phyloP scores from a whole-genome alignment of 768 basidiomycete genomes.

The Hirschioporus abietinus region DNA sequence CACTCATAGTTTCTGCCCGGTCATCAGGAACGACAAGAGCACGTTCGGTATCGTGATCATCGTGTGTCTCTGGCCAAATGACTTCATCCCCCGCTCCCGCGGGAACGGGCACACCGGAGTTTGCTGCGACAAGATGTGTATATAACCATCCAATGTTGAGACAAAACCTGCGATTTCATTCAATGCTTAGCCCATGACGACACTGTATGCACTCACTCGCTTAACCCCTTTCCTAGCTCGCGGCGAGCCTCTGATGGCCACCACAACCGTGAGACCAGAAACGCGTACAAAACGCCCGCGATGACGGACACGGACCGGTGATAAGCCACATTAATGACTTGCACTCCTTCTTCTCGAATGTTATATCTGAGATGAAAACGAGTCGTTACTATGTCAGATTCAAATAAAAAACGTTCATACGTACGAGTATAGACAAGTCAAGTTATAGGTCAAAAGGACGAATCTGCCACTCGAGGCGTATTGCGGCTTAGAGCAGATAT shows the following conservation, averaged over 20 bases:
- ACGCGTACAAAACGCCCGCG: slow-evolving; percentile 85
- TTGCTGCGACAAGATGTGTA: slow-evolving; percentile 83
- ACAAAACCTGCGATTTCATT: slow-evolving; percentile 58
- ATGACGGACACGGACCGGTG: slow-evolving; percentile 79
- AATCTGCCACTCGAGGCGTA: slow-evolving; percentile 75
- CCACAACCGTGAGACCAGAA: slow-evolving; percentile 83
- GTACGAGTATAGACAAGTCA: slow-evolving; percentile 53
- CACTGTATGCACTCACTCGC: slow-evolving; percentile 57
- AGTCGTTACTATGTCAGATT: slow-evolving; percentile 23
- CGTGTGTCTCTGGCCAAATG: slow-evolving; percentile 2
- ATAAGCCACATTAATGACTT: slow-evolving; percentile 64
- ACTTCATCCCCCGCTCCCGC: slow-evolving; percentile 19
- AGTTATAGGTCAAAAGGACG: slow-evolving; percentile 82
- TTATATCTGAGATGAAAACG: slow-evolving; percentile 72
- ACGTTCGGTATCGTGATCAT: slow-evolving; percentile 10
- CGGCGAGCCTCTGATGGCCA: slow-evolving; percentile 94
- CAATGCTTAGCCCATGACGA: slow-evolving; percentile 8
- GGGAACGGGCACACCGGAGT: slow-evolving; percentile 63
- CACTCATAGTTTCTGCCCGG: slow-evolving; percentile 22
- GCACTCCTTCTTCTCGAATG: slow-evolving; percentile 54
- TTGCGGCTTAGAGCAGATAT: slow-evolving; percentile 72
- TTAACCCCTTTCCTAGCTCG: slow-evolving; percentile 77
- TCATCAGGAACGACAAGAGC: slow-evolving; percentile 4
- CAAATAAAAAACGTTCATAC: slow-evolving; percentile 13
- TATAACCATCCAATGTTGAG: slow-evolving; percentile 94